These are phyloP conservation scores for Chaetomiaceae sp. DNA, from an alignment of 2,329 filamentous ascomycete species.

Conservation along the genomic window DNA sequence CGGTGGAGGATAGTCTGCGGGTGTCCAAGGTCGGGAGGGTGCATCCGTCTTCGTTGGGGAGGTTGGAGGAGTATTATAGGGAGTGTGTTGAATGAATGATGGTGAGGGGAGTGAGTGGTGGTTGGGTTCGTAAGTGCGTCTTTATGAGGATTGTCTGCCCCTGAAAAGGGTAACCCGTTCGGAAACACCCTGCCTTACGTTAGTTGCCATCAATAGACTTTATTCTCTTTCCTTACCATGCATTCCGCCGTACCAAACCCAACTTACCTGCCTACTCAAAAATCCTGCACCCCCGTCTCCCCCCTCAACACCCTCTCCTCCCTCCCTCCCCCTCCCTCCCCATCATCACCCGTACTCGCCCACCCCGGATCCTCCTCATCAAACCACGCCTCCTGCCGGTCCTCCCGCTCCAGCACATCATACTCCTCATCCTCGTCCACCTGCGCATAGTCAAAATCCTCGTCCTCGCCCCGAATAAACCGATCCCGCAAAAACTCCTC, in stretches of 20 bases:
- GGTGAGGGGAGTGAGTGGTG: not conserved
- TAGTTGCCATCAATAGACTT: not conserved
- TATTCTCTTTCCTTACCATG: no score
- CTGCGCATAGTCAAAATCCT: slow-evolving; percentile 69
- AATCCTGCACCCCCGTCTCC: slow-evolving; percentile 70
- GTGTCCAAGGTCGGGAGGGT: slow-evolving; percentile 29
- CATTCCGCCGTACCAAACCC: no score
- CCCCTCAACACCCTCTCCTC: slow-evolving; percentile 32
- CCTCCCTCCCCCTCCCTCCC: slow-evolving; percentile 24
- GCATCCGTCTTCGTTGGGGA: slow-evolving; percentile 18
- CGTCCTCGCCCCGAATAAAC: slow-evolving; percentile 70
- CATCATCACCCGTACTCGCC: slow-evolving; percentile 41
- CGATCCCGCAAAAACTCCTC: slow-evolving; percentile 64
- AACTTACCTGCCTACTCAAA: slow-evolving; percentile 36
- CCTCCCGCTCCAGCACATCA: slow-evolving; percentile 58
- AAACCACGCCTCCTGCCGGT: slow-evolving; percentile 71
- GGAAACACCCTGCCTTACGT: not conserved
- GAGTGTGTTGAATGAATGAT: slow-evolving; percentile 18
- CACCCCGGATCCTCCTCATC: slow-evolving; percentile 72
- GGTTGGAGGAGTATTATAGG: slow-evolving; percentile 24
- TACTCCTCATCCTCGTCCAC: slow-evolving; percentile 71
- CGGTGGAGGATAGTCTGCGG: slow-evolving; percentile 27
- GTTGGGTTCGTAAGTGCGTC: no score
- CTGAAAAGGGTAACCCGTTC: no score
- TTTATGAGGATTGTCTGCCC: no score